Evolutionary conservation across 257 asterid species (phyloP).

Genomic region (Cinchona pubescens): DNA sequence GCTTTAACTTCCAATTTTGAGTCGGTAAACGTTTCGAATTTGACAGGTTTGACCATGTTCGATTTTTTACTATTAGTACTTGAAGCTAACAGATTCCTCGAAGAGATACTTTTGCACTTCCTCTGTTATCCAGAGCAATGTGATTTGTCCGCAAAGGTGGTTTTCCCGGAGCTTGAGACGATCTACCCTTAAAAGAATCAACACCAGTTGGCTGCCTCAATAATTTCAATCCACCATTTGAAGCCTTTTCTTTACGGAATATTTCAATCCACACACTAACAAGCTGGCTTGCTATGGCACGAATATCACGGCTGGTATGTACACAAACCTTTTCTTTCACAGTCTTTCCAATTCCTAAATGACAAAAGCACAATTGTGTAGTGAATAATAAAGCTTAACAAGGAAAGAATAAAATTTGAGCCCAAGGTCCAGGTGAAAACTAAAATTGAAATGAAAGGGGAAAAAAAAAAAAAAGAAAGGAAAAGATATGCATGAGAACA

Average conservation of each 20-base stretch:
- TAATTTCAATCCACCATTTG: constrained; percentile 58
- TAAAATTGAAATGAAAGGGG: background rate
- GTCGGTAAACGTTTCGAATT: constrained; percentile 37
- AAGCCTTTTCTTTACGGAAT: constrained; percentile 93
- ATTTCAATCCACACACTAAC: constrained; percentile 93
- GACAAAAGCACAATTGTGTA: constrained; percentile 7
- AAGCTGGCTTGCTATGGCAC: constrained; percentile 98
- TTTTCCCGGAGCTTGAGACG: constrained; percentile 50
- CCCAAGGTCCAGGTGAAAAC: background rate
- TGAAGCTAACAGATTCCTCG: constrained; percentile 34
- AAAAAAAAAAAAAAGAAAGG: background rate
- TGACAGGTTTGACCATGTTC: constrained; percentile 33
- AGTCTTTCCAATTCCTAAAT: constrained; percentile 87
- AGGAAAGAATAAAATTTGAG: background rate
- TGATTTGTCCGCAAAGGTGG: constrained; percentile 62
- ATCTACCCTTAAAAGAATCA: constrained; percentile 54
- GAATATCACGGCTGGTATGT: constrained; percentile 98
- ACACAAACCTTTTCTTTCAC: constrained; percentile 95
- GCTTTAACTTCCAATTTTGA: constrained; percentile 46
- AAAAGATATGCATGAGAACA: background rate
- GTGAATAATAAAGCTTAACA: background rate
- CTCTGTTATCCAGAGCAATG: constrained; percentile 36
- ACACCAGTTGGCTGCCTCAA: constrained; percentile 45
- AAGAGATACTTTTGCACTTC: constrained; percentile 32
- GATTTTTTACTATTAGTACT: constrained; percentile 41